Evolutionary conservation across 805 yeast species (phyloP).

Genomic region (Candida coleopterorum): DNA sequence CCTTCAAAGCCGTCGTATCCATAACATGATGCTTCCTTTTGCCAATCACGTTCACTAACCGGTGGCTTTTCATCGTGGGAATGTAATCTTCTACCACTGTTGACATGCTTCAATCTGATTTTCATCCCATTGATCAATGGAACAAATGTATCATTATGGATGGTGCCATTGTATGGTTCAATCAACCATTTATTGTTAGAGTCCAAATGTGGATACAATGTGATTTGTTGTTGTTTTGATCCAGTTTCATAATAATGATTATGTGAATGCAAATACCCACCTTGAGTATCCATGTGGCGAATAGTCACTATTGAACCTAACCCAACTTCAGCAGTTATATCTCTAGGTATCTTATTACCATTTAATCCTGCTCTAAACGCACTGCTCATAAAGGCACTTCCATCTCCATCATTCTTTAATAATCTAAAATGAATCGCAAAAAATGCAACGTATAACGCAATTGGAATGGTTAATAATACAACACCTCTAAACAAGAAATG

Average conservation of each 20-base stretch:
- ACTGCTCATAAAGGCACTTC: constrained; percentile 65
- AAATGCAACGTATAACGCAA: constrained; percentile 48
- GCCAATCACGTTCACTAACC: constrained; percentile 75
- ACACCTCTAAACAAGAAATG: constrained; percentile 51
- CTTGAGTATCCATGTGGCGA: constrained; percentile 66
- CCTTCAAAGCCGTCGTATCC: constrained; percentile 76
- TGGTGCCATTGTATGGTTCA: constrained; percentile 61
- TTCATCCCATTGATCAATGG: constrained; percentile 66
- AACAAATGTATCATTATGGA: constrained; percentile 52
- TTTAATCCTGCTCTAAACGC: constrained; percentile 63
- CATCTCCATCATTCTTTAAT: constrained; percentile 61
- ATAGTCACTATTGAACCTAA: constrained; percentile 62
- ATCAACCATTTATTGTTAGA: constrained; percentile 67
- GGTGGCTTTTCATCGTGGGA: constrained; percentile 82
- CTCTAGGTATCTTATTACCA: constrained; percentile 56
- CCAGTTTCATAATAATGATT: constrained; percentile 67
- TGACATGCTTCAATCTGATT: constrained; percentile 59
- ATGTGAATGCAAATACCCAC: constrained; percentile 85
- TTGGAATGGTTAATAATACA: constrained; percentile 55
- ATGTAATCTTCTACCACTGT: constrained; percentile 65
- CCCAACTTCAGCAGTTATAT: constrained; percentile 65
- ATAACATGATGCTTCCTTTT: constrained; percentile 73
- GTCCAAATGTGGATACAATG: constrained; percentile 76
- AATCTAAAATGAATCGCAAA: constrained; percentile 62
- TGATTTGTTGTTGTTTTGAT: constrained; percentile 79